Evolutionary conservation across 306 rosid species (phyloP), one percentile per base, ranked within the genome.

Genomic region (Prunus mume): DNA sequence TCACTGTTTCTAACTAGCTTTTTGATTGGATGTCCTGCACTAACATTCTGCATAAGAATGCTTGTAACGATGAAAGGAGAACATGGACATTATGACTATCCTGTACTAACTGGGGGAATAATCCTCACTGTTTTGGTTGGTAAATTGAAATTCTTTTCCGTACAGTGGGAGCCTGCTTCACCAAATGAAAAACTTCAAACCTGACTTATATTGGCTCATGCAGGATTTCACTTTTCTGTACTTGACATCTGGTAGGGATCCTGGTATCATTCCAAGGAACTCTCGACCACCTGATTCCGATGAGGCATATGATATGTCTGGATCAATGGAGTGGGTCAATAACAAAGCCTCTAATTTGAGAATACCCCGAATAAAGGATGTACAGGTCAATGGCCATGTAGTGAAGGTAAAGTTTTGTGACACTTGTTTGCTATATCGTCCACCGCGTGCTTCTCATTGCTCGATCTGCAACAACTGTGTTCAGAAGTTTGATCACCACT

Each of bases 401-500:
- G 86, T 94, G 11, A 94, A 90, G 79, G 97, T 94, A 45, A 94
- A 94, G 54, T 91, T 90, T 73, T 94, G 98, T 55, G 98, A 94
- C 54, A 94, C 98, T 58, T 94, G 98, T 79, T 83, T 90, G 73
- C 74, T 91, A 9, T 94, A 90, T 84, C 96, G 98, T 46, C 98
- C 94, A 11, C 96, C 98, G 0, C 93, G 98, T 1, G 98, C 97
- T 55, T 94, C 98, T 50, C 98, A 94, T 83, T 94, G 98, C 68
- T 91, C 98, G 4, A 83, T 94, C 47, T 94, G 98, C 86, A 91
- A 94, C 79, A 94, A 94, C 67, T 94, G 98, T 76, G 98, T 94
- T 57, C 93, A 90, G 69, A 94, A 94, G 82, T 91, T 94, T 58
- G 98, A 94, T 87, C 98, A 94, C 78, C 98, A 94, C 65, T 94